These are phyloP conservation scores for Fagopyrum tataricum DNA, from an alignment of 148 eudicot species.

Conservation along the genomic window DNA sequence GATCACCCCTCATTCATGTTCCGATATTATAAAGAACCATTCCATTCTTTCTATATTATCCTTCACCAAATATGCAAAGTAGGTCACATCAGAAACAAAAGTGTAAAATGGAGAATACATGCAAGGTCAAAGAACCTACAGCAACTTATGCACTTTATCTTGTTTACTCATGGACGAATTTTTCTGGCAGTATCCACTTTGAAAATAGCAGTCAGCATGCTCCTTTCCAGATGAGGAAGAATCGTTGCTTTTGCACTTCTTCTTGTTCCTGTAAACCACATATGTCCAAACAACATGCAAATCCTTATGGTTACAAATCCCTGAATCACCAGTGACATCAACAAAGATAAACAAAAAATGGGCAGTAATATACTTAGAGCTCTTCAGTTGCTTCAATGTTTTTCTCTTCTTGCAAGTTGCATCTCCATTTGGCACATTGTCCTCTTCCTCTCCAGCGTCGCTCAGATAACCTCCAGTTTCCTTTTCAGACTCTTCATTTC, in stretches of 20 bases:
- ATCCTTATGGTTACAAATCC: neutral
- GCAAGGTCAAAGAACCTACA: neutral
- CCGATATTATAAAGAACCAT: neutral
- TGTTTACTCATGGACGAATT: neutral
- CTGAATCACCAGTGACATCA: neutral
- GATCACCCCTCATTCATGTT: neutral
- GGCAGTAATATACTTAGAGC: constrained; percentile 36
- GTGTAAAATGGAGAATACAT: neutral
- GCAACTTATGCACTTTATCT: constrained; percentile 3
- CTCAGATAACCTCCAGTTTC: constrained; percentile 50
- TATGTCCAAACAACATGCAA: neutral
- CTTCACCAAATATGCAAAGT: neutral
- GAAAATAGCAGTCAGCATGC: neutral
- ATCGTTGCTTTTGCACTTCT: neutral
- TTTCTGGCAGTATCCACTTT: constrained; percentile 2
- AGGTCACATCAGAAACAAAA: neutral
- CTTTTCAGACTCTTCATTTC: constrained; percentile 51
- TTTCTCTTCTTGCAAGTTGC: constrained; percentile 55
- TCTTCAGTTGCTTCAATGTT: constrained; percentile 38
- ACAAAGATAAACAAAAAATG: neutral
- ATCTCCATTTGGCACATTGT: constrained; percentile 22
- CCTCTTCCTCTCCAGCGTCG: constrained; percentile 36
- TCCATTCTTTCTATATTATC: neutral
- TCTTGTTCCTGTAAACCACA: constrained; percentile 7
- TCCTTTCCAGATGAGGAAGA: constrained; percentile 1